Conservation (phyloP, 2,329 filamentous ascomycete species). For the Aspergillus sp. region DNA sequence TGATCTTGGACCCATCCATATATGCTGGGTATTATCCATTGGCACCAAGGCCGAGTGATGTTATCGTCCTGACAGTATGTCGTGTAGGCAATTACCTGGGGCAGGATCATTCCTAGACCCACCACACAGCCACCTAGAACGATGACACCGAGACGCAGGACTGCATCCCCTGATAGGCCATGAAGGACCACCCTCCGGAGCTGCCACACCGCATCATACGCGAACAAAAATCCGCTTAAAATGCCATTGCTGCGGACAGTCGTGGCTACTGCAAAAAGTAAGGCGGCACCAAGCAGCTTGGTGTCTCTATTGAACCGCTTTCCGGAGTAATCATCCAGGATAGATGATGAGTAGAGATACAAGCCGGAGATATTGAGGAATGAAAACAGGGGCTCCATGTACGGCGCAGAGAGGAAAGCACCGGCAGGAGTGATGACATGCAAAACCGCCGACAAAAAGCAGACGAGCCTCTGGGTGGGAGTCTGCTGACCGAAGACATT, state of each 20-base stretch:
- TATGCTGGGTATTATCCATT: constrained; percentile 66
- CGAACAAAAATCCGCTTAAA: constrained; percentile 69
- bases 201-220: constrained; percentile 49
- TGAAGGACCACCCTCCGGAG: constrained; percentile 36
- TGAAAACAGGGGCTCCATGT: constrained; percentile 72
- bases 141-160: constrained; percentile 51
- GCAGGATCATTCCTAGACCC: constrained; percentile 58
- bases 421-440: constrained; percentile 83
- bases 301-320: constrained; percentile 31
- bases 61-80: constrained; percentile 53
- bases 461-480: constrained; percentile 19
- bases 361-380: constrained; percentile 67
- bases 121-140: constrained; percentile 60
- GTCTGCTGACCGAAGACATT: constrained; percentile 43
- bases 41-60: constrained; percentile 62
- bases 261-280: constrained; percentile 63
- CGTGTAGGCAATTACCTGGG: constrained; percentile 67
- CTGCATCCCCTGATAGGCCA: constrained; percentile 27
- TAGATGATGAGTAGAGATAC: constrained; percentile 54
- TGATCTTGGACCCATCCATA: constrained; percentile 81
- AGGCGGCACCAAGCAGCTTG: constrained; percentile 54
- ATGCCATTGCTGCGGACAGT: constrained; percentile 78
- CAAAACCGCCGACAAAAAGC: constrained; percentile 60
- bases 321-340: constrained; percentile 24
- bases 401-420: constrained; percentile 80